Base-by-base conservation (phyloP, 345 rosid species). In the Gossypium sturtianum region DNA sequence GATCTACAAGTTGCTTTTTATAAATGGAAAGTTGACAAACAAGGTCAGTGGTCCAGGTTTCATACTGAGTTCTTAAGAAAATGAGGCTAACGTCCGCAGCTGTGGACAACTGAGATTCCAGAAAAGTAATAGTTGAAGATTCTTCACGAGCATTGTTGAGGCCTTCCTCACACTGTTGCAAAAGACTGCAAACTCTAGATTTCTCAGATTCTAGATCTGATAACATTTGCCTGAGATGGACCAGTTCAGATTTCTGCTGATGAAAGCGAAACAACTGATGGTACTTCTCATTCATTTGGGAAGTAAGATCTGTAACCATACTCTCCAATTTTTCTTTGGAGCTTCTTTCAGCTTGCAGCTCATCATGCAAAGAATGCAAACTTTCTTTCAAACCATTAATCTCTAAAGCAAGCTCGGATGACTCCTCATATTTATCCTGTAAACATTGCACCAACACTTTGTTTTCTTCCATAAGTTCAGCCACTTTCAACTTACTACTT, bases 201-300 rank as follows among this genome's bases (percentile, higher is more conserved):
- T 88, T 86, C 86, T 92, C 95, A 66, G 74, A 84, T 82, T 89
- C 93, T 73, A 89, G 79, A 68, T 83, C 82, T 10, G 88, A 86
- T 19, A 89, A 79, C 77, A 75, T 75, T 75, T 87, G 85, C 88
- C 81, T 87, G 75, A 87, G 88, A 71, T 83, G 79, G 80, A 80
- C 80, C 82, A 87, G 49, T 76, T 91, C 92, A 72, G 83, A 83
- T 73, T 83, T 82, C 84, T 81, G 87, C 78, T 82, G 80, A 23
- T 82, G 85, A 82, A 84, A 80, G 72, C 81, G 82, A 71, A 83
- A 74, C 75, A 89, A 81, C 77, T 83, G 87, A 69, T 74, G 72
- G 66, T 83, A 82, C 84, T 87, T 87, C 57, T 74, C 83, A 43
- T 76, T 74, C 77, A 89, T 80, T 80, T 88, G 86, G 15, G 89